These are phyloP conservation scores for Rhododendron ovatum DNA, from an alignment of 148 eudicot genomes.

Conservation along the genomic window DNA sequence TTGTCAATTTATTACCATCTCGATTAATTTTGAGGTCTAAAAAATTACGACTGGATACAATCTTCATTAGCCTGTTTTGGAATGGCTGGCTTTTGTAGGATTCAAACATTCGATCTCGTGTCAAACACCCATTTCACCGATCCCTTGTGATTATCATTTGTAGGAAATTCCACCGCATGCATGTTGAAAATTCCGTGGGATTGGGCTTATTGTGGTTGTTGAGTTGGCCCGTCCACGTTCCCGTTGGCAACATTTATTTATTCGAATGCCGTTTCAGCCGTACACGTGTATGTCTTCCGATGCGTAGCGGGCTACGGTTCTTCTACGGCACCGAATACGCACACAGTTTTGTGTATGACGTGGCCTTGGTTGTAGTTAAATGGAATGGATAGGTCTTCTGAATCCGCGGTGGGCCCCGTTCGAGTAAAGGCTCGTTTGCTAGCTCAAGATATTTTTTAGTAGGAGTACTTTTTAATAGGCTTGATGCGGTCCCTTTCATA, in stretches of 20 bases:
- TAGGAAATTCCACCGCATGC: too few species aligned
- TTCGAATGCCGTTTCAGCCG: slow-evolving; percentile 8
- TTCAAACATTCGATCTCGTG: too few species aligned
- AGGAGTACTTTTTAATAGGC: too few species aligned
- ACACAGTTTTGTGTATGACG: not conserved
- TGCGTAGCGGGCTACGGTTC: slow-evolving; percentile 15
- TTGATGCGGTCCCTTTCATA: too few species aligned
- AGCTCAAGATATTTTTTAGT: not conserved
- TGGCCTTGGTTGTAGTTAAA: not conserved
- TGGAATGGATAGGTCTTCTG: not conserved
- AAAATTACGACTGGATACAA: too few species aligned
- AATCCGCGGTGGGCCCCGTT: not conserved
- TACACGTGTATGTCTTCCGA: slow-evolving; percentile 35
- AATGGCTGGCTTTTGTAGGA: too few species aligned
- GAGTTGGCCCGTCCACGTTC: slow-evolving; percentile 26
- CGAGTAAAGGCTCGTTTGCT: not conserved
- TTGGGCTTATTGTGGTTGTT: slow-evolving; percentile 15
- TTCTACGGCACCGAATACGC: not conserved
- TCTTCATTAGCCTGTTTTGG: too few species aligned
- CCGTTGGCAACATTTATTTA: slow-evolving; percentile 14
- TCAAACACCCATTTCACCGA: too few species aligned
- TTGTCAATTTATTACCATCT: accelerated
- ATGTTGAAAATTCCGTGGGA: too few species aligned
- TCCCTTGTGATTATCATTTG: too few species aligned
- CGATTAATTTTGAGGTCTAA: accelerated